Evolutionary conservation across 306 rosid species (phyloP).

Genomic region (Rosa chinensis): DNA sequence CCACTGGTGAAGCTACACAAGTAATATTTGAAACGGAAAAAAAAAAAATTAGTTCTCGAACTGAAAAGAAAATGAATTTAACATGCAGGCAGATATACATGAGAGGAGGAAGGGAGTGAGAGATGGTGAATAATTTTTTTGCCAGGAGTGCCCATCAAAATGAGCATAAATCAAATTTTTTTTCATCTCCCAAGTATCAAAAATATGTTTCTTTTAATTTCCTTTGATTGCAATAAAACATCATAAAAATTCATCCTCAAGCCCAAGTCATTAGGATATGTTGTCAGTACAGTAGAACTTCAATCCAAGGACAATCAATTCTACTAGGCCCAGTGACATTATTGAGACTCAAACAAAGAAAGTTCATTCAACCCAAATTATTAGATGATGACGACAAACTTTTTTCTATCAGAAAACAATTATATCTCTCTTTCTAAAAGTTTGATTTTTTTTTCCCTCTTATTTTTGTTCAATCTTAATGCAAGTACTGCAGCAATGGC

Average conservation of each 20-base stretch:
- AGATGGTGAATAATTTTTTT: background rate
- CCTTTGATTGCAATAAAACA: background rate
- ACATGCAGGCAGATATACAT: constrained; percentile 21
- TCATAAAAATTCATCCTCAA: background rate
- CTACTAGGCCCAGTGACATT: background rate
- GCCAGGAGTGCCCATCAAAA: background rate
- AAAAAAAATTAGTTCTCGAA: constrained; percentile 22
- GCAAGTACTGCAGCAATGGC: background rate
- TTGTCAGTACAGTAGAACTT: background rate
- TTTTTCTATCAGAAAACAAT: background rate
- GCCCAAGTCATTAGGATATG: background rate
- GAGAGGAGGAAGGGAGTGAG: background rate
- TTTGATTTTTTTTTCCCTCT: background rate
- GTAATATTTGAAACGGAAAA: constrained; percentile 17
- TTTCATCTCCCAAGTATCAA: no score
- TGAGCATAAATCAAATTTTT: background rate
- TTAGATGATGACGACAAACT: background rate
- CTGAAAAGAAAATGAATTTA: constrained; percentile 1
- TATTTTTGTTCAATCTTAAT: background rate
- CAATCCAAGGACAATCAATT: background rate
- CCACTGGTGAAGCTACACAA: constrained; percentile 39
- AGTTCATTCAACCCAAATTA: background rate
- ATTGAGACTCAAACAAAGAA: background rate
- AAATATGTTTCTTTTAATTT: background rate
- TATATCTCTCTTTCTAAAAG: background rate